Evolutionary conservation across 1,284 basidiomycete genomes (phyloP).

Genomic region (Microbotryum lychnidis-dioicae): DNA sequence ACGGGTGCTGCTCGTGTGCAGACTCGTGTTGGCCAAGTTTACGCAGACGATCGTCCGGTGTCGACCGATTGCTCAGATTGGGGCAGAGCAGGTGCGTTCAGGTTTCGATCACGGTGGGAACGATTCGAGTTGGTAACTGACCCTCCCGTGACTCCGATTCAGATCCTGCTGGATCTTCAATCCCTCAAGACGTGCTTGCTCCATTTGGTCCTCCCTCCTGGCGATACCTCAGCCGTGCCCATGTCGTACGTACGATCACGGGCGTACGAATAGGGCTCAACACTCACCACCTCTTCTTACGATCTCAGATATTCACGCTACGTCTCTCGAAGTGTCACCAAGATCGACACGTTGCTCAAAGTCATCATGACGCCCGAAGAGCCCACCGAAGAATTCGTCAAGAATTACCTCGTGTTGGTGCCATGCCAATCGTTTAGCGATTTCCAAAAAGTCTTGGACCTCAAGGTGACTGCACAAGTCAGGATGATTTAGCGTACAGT

Average conservation of each 20-base stretch:
- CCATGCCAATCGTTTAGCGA: conserved; percentile 88
- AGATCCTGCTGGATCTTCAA: conserved; percentile 89
- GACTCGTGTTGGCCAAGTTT: conserved; percentile 71
- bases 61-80: conserved; percentile 76
- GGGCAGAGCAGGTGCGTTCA: conserved; percentile 72
- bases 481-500: neutral
- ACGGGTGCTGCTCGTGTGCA: conserved; percentile 39
- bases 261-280: fast-evolving
- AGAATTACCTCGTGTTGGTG: conserved; percentile 85
- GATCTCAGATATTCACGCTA: conserved; percentile 63
- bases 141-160: neutral
- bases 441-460: conserved; percentile 95
- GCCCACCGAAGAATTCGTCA: conserved; percentile 83
- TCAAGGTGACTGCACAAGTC: conserved; percentile 50
- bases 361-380: conserved; percentile 89
- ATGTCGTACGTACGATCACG: conserved; percentile 27
- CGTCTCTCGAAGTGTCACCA: conserved; percentile 66
- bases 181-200: conserved; percentile 69
- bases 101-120: neutral
- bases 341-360: conserved; percentile 83
- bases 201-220: conserved; percentile 54
- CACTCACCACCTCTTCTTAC: neutral
- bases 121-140: neutral
- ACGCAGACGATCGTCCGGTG: conserved; percentile 79
- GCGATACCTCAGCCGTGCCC: conserved; percentile 30